phyloP scores from a whole-genome alignment of 345 rosid species.

The Rubroshorea leprosula region DNA sequence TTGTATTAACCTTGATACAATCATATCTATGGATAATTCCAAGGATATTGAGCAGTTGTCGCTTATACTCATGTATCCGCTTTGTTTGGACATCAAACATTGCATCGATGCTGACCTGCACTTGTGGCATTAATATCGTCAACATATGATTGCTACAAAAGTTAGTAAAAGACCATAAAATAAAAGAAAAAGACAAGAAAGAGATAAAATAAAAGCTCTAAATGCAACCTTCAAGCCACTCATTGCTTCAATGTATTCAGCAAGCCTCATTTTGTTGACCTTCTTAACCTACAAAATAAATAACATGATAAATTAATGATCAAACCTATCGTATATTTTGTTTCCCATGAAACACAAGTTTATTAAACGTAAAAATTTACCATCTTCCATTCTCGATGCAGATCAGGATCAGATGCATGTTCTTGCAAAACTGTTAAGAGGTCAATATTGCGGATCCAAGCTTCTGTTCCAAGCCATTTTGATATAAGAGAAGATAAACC shows the following conservation, averaged over 20 bases:
- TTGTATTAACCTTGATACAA: slow-evolving; percentile 37
- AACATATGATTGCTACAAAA: slow-evolving; percentile 1
- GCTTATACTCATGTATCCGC: slow-evolving; percentile 44
- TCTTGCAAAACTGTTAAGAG: slow-evolving; percentile 40
- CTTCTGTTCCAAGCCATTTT: slow-evolving; percentile 51
- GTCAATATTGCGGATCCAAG: slow-evolving; percentile 44
- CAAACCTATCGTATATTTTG: neutral
- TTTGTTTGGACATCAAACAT: slow-evolving; percentile 51
- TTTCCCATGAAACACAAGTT: slow-evolving; percentile 11
- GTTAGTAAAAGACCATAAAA: neutral
- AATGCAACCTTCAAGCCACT: slow-evolving; percentile 38
- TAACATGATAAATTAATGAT: slow-evolving; percentile 4
- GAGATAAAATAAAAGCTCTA: slow-evolving; percentile 10
- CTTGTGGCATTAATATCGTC: neutral
- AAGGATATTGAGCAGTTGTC: slow-evolving; percentile 43
- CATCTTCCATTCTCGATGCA: slow-evolving; percentile 40
- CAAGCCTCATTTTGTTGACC: slow-evolving; percentile 44
- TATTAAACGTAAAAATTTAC: slow-evolving; percentile 16
- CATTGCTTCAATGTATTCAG: slow-evolving; percentile 48
- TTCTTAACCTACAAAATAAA: slow-evolving; percentile 31
- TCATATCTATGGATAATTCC: slow-evolving; percentile 46
- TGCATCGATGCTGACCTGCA: slow-evolving; percentile 40
- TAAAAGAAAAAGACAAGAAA: neutral
- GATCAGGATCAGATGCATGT: slow-evolving; percentile 25
- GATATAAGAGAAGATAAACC: slow-evolving; percentile 41